Percentiles rank a stretch among this genome's conserved stretches.
phyloP scores from a whole-genome alignment of 176 grass and related monocot genomes.

The Zoysia pacifica region DNA sequence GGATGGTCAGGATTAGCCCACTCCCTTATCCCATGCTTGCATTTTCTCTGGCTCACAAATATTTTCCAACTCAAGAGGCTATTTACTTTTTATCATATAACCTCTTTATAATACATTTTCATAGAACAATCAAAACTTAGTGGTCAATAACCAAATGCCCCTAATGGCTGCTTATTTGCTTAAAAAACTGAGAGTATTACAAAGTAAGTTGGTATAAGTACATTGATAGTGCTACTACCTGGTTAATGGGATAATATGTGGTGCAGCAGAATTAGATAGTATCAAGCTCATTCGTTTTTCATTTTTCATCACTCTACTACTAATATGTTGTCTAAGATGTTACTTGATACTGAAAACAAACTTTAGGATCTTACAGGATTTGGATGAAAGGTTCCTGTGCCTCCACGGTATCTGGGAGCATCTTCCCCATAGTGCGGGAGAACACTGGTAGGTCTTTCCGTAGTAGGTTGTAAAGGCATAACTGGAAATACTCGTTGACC shows the following conservation, averaged over 20 bases:
- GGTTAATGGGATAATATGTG: neutral
- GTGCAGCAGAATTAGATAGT: neutral
- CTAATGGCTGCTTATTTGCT: constrained; percentile 1
- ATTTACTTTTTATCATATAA: constrained; percentile 6
- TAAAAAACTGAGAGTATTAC: neutral
- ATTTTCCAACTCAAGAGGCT: constrained; percentile 5
- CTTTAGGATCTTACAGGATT: constrained; percentile 84
- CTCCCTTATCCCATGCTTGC: neutral
- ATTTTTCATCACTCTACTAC: constrained; percentile 10
- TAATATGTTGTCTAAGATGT: constrained; percentile 21
- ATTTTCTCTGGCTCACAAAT: neutral
- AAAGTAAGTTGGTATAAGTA: constrained; percentile 23
- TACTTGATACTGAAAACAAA: constrained; percentile 16
- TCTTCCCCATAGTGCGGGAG: constrained; percentile 56
- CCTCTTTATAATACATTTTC: neutral
- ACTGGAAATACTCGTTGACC: constrained; percentile 61
- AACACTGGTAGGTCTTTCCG: constrained; percentile 53
- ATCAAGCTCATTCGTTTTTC: neutral
- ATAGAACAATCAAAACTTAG: neutral
- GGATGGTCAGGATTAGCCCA: neutral
- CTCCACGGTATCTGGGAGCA: constrained; percentile 75
- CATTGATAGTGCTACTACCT: neutral
- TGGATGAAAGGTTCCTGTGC: constrained; percentile 90
- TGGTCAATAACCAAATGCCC: constrained; percentile 16
- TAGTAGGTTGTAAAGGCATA: constrained; percentile 58